These are phyloP conservation scores for Mycena chlorophos DNA, from an alignment of 768 basidiomycete species.

Conservation along the genomic window DNA sequence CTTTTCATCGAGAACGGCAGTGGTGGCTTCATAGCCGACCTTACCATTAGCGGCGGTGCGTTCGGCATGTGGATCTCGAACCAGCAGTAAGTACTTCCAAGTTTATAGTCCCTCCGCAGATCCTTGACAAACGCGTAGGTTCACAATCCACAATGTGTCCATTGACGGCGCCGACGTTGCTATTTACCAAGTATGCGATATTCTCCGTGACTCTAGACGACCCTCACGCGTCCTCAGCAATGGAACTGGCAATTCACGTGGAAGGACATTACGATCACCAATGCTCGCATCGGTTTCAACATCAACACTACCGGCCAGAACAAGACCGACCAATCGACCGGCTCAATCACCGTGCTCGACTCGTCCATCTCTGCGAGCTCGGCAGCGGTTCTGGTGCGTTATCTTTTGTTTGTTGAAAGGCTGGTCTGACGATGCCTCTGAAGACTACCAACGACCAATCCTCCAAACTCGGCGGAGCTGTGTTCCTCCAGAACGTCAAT, in stretches of 20 bases:
- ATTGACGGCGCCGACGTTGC: constrained; percentile 15
- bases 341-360: constrained; percentile 41
- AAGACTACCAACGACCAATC: constrained; percentile 33
- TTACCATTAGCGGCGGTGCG: constrained; percentile 35
- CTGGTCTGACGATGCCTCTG: constrained; percentile 38
- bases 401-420: constrained; percentile 4
- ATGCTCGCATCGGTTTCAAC: constrained; percentile 38
- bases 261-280: constrained; percentile 14
- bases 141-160: constrained; percentile 20
- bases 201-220: background rate
- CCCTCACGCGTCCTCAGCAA: background rate
- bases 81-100: constrained; percentile 41
- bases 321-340: constrained; percentile 32
- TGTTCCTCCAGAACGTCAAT: constrained; percentile 44
- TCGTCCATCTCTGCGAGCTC: constrained; percentile 28
- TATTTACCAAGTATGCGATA: constrained; percentile 6
- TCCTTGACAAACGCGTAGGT: constrained; percentile 3
- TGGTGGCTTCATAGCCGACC: constrained; percentile 24
- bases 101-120: background rate
- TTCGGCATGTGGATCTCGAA: constrained; percentile 55
- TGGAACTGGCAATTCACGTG: constrained; percentile 35
- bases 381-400: constrained; percentile 40
- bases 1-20: constrained; percentile 32
- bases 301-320: constrained; percentile 36
- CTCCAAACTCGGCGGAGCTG: constrained; percentile 35